phyloP scores from a whole-genome alignment of 2,329 filamentous ascomycete species.

The Aureobasidium vineae region DNA sequence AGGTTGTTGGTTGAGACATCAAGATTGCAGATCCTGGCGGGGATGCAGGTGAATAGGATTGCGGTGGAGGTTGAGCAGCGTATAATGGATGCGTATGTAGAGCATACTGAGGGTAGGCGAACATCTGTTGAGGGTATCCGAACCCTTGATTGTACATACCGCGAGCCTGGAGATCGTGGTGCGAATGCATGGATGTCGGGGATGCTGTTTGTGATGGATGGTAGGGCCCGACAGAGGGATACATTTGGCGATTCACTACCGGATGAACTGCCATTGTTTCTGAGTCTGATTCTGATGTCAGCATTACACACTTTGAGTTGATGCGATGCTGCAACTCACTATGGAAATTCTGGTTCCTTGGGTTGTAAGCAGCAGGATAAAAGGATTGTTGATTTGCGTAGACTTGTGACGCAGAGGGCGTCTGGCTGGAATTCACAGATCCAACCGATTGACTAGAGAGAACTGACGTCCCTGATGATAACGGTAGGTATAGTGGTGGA shows the following conservation, averaged over 20 bases:
- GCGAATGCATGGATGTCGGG: constrained; percentile 84
- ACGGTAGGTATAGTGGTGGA: constrained; percentile 8
- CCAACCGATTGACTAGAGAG: background rate
- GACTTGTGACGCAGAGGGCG: constrained; percentile 43
- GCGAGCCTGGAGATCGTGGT: constrained; percentile 82
- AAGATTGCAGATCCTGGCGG: constrained; percentile 48
- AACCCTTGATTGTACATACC: constrained; percentile 77
- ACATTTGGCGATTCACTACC: constrained; percentile 64
- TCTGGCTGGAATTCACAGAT: constrained; percentile 4
- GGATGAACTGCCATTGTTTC: constrained; percentile 64
- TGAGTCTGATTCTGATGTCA: constrained; percentile 60
- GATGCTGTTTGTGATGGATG: constrained; percentile 95
- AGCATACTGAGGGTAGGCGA: constrained; percentile 59
- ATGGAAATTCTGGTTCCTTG: constrained; percentile 81
- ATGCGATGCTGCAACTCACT: constrained; percentile 57
- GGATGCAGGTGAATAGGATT: constrained; percentile 54
- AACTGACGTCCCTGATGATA: background rate
- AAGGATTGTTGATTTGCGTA: constrained; percentile 78
- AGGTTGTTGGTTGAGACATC: constrained; percentile 53
- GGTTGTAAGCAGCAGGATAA: constrained; percentile 73
- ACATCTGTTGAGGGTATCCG: constrained; percentile 81
- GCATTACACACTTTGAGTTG: background rate
- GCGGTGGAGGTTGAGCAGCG: constrained; percentile 53
- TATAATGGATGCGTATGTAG: constrained; percentile 58
- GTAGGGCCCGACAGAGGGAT: constrained; percentile 76